A percentile compares a stretch with the other conserved stretches of the same genome.
phyloP scores from a whole-genome alignment of 805 yeast species.

The Nakazawaea wickerhamii region DNA sequence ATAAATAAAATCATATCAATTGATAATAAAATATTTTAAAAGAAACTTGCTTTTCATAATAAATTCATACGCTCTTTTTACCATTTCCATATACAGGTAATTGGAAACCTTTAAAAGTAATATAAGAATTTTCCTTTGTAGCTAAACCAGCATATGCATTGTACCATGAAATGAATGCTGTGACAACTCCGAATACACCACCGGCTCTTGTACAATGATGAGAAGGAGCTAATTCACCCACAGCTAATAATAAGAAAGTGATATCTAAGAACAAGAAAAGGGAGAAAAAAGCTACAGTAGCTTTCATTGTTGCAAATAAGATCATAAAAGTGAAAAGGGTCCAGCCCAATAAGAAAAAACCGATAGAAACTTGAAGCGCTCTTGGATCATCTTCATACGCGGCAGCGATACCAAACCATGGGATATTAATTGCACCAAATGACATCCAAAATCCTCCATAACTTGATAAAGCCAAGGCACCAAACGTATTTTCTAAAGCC shows the following conservation, averaged over 20 bases:
- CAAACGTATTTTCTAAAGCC: conserved; percentile 72
- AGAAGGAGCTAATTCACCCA: conserved; percentile 47
- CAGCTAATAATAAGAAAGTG: conserved; percentile 46
- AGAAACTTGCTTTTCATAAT: background rate
- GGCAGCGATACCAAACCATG: conserved; percentile 49
- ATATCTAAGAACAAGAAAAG: conserved; percentile 48
- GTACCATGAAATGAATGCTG: conserved; percentile 61
- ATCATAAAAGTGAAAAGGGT: conserved; percentile 56
- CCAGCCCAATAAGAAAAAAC: conserved; percentile 60
- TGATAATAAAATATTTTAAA: background rate
- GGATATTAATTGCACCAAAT: conserved; percentile 59
- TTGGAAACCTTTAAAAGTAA: conserved; percentile 31
- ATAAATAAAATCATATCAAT: background rate
- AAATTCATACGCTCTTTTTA: background rate
- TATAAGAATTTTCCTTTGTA: conserved; percentile 56
- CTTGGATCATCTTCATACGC: conserved; percentile 40
- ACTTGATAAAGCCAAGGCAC: conserved; percentile 56
- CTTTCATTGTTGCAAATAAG: conserved; percentile 51
- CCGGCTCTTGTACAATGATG: conserved; percentile 42
- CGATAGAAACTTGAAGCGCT: conserved; percentile 46
- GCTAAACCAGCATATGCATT: conserved; percentile 69
- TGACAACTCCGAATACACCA: conserved; percentile 59
- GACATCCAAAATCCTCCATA: conserved; percentile 77
- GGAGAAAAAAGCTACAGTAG: conserved; percentile 47
- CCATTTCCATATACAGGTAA: conserved; percentile 24